phyloP scores from a whole-genome alignment of 345 rosid species.

The Linum usitatissimum region DNA sequence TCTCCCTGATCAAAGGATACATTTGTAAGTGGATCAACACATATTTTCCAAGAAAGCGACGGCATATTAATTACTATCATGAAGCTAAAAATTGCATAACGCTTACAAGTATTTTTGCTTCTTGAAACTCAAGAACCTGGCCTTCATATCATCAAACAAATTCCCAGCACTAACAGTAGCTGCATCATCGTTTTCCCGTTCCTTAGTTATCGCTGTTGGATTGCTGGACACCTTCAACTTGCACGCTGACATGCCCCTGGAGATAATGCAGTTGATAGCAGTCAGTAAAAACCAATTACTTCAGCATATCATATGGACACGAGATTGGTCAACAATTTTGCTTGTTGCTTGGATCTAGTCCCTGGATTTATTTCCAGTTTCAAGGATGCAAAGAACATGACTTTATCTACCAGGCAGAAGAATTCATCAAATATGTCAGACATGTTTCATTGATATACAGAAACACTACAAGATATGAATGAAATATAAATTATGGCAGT shows the following conservation, averaged over 20 bases:
- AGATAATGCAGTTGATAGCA: conserved; percentile 14
- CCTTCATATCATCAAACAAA: conserved; percentile 50
- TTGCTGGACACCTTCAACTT: conserved; percentile 33
- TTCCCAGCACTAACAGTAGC: conserved; percentile 26
- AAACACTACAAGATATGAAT: no score
- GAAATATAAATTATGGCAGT: no score
- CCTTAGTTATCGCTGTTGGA: conserved; percentile 24
- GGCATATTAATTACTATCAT: neutral
- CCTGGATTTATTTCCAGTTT: conserved; percentile 21
- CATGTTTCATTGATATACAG: no score
- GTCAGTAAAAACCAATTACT: neutral
- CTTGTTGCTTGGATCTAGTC: conserved; percentile 23
- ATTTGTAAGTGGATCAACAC: neutral
- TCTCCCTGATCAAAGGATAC: conserved; percentile 40
- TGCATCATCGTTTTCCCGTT: conserved; percentile 23
- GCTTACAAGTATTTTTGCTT: conserved; percentile 63
- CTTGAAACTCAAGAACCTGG: conserved; percentile 58
- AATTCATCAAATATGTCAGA: no score
- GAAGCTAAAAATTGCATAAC: neutral
- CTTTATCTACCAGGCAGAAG: no score
- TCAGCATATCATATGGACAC: neutral
- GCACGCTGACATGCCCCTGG: conserved; percentile 29
- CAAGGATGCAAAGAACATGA: no score
- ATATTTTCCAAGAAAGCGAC: neutral
- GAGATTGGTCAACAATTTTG: conserved; percentile 5